Evolutionary conservation across 345 rosid genomes (phyloP).

Genomic region (Salix dunnii): DNA sequence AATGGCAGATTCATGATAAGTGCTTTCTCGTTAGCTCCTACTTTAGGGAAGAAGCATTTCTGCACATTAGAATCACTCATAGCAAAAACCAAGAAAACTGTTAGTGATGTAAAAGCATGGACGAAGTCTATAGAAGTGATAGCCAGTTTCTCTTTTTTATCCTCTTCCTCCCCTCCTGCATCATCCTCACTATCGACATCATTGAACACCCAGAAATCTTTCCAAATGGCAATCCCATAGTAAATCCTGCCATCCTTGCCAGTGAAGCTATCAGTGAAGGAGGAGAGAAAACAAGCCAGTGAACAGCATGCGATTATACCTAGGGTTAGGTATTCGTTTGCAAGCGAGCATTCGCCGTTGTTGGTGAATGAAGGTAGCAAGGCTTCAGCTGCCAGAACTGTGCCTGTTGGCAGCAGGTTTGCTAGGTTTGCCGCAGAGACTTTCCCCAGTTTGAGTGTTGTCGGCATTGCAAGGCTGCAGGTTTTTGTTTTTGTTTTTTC

Average conservation of each 20-base stretch:
- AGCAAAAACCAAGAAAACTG: slow-evolving; percentile 53
- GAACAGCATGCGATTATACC: slow-evolving; percentile 28
- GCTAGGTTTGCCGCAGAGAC: slow-evolving; percentile 44
- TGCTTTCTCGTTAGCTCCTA: slow-evolving; percentile 15
- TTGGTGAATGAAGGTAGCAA: slow-evolving; percentile 48
- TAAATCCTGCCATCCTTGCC: slow-evolving; percentile 33
- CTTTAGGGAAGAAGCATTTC: slow-evolving; percentile 31
- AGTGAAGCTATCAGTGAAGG: slow-evolving; percentile 50
- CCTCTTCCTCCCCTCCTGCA: neutral
- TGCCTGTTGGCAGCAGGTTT: slow-evolving; percentile 54
- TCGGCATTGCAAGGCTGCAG: too few species aligned
- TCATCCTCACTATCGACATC: neutral
- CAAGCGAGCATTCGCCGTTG: slow-evolving; percentile 30
- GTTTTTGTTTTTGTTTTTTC: too few species aligned
- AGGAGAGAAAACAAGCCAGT: slow-evolving; percentile 38
- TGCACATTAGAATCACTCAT: slow-evolving; percentile 35
- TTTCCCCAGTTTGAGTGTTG: too few species aligned
- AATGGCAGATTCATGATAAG: slow-evolving; percentile 34
- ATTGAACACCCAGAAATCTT: slow-evolving; percentile 38
- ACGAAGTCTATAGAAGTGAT: slow-evolving; percentile 35
- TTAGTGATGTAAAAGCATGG: slow-evolving; percentile 40
- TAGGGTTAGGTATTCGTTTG: slow-evolving; percentile 36
- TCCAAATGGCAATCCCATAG: slow-evolving; percentile 43
- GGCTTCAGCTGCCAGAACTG: slow-evolving; percentile 44
- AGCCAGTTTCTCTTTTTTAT: neutral